Percentiles rank a stretch among this genome's conserved stretches.
These are phyloP conservation scores for Schizothecium vesticola DNA, from an alignment of 495 filamentous ascomycete species.

Conservation along the genomic window DNA sequence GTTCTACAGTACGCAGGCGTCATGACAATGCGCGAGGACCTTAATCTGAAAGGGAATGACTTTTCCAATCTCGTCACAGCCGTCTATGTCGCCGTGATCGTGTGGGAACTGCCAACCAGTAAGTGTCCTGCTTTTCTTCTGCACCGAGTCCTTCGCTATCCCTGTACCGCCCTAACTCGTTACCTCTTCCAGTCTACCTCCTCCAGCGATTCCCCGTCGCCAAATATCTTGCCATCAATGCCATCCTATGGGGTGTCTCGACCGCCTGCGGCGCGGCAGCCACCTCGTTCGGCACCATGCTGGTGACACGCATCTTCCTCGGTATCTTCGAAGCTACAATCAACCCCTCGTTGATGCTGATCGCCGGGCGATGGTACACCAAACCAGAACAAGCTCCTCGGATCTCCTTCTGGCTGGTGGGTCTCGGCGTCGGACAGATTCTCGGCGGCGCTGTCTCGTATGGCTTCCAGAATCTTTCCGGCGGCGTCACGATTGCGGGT, in stretches of 20 bases:
- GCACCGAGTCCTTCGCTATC: background rate
- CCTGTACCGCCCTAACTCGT: too few relatives aligned
- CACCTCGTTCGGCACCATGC: slow-evolving; percentile 29
- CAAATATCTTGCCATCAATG: slow-evolving; percentile 53
- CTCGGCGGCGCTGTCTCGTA: slow-evolving; percentile 56
- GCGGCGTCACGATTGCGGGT: slow-evolving; percentile 39
- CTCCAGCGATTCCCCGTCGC: slow-evolving; percentile 51
- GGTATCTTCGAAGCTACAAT: slow-evolving; percentile 62
- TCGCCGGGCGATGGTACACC: slow-evolving; percentile 55
- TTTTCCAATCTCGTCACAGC: slow-evolving; percentile 27
- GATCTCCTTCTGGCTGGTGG: slow-evolving; percentile 59
- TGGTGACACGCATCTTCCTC: slow-evolving; percentile 48
- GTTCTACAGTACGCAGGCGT: slow-evolving; percentile 29
- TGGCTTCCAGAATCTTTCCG: slow-evolving; percentile 52
- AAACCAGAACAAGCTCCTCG: slow-evolving; percentile 55
- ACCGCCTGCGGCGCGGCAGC: slow-evolving; percentile 35
- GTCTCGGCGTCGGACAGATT: slow-evolving; percentile 57
- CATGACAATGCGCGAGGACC: slow-evolving; percentile 21
- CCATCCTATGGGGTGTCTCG: slow-evolving; percentile 44
- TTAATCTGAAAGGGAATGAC: slow-evolving; percentile 22
- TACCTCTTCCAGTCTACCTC: slow-evolving; percentile 31
- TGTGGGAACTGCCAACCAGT: slow-evolving; percentile 26
- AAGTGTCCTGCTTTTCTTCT: background rate
- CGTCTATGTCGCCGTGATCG: slow-evolving; percentile 21
- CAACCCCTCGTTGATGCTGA: slow-evolving; percentile 52